These are phyloP conservation scores for Knufia petricola DNA, from an alignment of 2,329 filamentous ascomycete genomes.

Conservation along the genomic window DNA sequence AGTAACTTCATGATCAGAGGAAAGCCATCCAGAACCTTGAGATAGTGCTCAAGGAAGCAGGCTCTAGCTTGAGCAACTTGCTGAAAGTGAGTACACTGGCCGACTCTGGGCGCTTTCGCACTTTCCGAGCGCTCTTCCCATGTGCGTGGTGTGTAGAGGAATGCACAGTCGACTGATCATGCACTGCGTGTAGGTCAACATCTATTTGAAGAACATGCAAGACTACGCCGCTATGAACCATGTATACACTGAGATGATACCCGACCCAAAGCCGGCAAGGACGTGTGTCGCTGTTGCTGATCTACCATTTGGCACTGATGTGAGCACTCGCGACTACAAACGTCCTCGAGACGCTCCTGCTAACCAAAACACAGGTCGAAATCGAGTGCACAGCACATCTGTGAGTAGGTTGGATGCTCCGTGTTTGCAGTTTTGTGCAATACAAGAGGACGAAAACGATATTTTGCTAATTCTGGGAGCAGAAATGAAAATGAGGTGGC, in stretches of 20 bases:
- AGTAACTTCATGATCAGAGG: background rate
- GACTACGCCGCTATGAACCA: slow-evolving; percentile 18
- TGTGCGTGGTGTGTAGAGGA: background rate
- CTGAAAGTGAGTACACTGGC: slow-evolving; percentile 13
- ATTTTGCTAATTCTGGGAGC: background rate
- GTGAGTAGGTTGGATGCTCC: slow-evolving; percentile 13
- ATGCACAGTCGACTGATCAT: background rate
- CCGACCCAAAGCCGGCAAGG: slow-evolving; percentile 21
- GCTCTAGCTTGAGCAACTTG: slow-evolving; percentile 13
- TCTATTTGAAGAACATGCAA: slow-evolving; percentile 18
- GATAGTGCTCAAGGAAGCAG: slow-evolving; percentile 14
- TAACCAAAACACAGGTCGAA: slow-evolving; percentile 17
- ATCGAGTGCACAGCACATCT: slow-evolving; percentile 22
- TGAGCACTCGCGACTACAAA: slow-evolving; percentile 1
- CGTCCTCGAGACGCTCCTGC: background rate
- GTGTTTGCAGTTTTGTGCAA: slow-evolving; percentile 4
- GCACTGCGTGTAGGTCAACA: slow-evolving; percentile 12
- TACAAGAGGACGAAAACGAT: background rate
- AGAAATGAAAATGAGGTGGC: slow-evolving; percentile 5
- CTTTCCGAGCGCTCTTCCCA: background rate
- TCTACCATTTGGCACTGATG: slow-evolving; percentile 22
- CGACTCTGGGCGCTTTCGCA: background rate
- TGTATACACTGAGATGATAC: slow-evolving; percentile 18
- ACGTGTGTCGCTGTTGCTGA: slow-evolving; percentile 23
- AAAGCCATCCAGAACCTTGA: slow-evolving; percentile 15